Evolutionary conservation across 2,329 filamentous ascomycete species (phyloP).

Genomic region (Claviceps lovelessii): DNA sequence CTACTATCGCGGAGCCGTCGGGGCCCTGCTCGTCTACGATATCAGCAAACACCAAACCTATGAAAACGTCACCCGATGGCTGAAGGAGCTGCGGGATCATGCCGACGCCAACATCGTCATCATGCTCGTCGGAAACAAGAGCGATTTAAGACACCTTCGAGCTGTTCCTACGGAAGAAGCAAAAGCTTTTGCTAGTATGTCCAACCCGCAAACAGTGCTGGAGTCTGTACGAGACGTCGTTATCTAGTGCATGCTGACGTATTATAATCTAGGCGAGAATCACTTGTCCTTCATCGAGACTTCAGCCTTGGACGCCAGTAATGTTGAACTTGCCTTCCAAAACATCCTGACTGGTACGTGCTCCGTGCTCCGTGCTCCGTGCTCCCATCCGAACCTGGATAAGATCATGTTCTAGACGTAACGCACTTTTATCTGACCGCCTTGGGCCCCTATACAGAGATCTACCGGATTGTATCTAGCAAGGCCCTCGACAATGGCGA

Average conservation of each 20-base stretch:
- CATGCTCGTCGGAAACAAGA: constrained; percentile 99
- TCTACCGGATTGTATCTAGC: constrained; percentile 97
- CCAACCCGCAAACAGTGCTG: not conserved
- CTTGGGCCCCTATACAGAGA: constrained; percentile 46
- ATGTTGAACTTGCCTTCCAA: constrained; percentile 97
- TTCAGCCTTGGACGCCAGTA: constrained; percentile 94
- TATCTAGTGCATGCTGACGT: constrained; percentile 1
- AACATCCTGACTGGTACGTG: constrained; percentile 90
- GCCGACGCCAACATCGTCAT: constrained; percentile 98
- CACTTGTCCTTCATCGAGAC: constrained; percentile 99
- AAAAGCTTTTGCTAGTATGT: constrained; percentile 87
- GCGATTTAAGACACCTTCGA: constrained; percentile 95
- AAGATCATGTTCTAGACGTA: not conserved
- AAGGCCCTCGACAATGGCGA: constrained; percentile 91
- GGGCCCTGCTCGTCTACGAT: constrained; percentile 95
- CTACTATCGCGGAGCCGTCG: constrained; percentile 96
- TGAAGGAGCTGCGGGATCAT: constrained; percentile 96
- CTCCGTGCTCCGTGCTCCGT: not conserved
- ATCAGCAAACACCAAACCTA: constrained; percentile 99
- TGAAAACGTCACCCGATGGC: constrained; percentile 96
- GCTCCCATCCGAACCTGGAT: not conserved
- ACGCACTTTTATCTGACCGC: not conserved
- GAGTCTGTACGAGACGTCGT: too few relatives aligned
- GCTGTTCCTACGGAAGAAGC: constrained; percentile 96
- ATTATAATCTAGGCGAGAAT: constrained; percentile 61